These are phyloP conservation scores for Prunus padus DNA, from an alignment of 306 rosid genomes.

Conservation along the genomic window DNA sequence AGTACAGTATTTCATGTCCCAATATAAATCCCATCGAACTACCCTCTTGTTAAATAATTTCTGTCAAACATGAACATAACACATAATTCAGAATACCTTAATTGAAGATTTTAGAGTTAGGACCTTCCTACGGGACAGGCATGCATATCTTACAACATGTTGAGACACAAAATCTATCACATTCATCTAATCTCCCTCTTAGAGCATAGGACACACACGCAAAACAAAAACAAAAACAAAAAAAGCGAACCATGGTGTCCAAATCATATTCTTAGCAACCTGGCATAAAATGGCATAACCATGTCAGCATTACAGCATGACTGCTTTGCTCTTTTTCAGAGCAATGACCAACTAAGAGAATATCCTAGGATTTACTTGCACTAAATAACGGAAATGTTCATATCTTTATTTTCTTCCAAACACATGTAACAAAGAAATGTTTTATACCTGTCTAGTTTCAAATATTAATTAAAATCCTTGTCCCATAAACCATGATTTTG, in stretches of 20 bases:
- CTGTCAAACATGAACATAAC: not conserved
- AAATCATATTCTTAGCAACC: not conserved
- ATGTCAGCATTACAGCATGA: not conserved
- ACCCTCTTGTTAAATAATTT: not conserved
- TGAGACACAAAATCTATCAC: not conserved
- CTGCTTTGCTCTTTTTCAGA: not conserved
- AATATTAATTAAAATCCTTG: not conserved
- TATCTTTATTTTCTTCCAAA: not conserved
- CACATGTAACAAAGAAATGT: not conserved
- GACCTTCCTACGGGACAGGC: not conserved
- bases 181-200: not conserved
- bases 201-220: not conserved
- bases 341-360: not conserved
- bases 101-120: not conserved
- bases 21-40: not conserved
- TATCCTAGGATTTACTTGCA: not conserved
- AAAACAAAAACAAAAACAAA: not conserved
- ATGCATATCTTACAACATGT: not conserved
- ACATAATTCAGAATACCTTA: not conserved
- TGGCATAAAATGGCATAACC: not conserved
- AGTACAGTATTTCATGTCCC: not conserved
- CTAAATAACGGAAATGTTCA: not conserved
- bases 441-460: not conserved
- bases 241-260: not conserved
- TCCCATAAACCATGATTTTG: not conserved